These are phyloP conservation scores for Diplotaxis tenuifolia DNA, from an alignment of 345 rosid genomes.

Conservation along the genomic window DNA sequence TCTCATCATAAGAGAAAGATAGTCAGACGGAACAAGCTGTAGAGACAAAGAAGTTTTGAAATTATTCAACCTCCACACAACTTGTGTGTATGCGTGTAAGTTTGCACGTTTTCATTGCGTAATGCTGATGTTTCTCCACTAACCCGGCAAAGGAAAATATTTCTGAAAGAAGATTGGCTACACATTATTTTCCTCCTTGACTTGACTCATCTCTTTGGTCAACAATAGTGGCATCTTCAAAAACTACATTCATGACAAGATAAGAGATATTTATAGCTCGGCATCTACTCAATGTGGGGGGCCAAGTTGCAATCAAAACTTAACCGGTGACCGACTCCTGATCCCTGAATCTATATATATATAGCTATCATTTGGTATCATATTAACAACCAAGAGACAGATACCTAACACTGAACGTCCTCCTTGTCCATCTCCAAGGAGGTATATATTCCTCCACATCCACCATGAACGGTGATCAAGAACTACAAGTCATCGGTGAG, in stretches of 20 bases:
- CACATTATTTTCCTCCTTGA: background rate
- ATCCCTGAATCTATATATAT: background rate
- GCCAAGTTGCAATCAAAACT: slow-evolving; percentile 1
- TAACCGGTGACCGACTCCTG: slow-evolving; percentile 6
- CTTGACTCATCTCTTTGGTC: slow-evolving; percentile 3
- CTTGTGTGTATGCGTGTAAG: slow-evolving; percentile 14
- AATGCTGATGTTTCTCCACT: slow-evolving; percentile 11
- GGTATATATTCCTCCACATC: slow-evolving; percentile 9
- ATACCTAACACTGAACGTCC: slow-evolving; percentile 1
- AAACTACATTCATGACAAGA: background rate
- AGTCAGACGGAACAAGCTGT: slow-evolving; percentile 5
- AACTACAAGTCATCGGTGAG: slow-evolving; percentile 42
- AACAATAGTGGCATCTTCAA: slow-evolving; percentile 14
- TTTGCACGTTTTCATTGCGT: background rate
- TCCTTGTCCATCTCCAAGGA: slow-evolving; percentile 14
- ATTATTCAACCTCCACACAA: slow-evolving; percentile 1
- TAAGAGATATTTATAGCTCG: background rate
- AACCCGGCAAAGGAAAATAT: background rate
- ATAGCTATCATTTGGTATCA: slow-evolving; percentile 1
- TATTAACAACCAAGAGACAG: slow-evolving; percentile 13
- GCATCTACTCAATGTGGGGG: slow-evolving; percentile 19
- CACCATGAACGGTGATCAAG: slow-evolving; percentile 36
- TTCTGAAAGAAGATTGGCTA: background rate
- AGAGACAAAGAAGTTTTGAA: background rate
- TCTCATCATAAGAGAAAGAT: slow-evolving; percentile 25